Conservation (phyloP, 495 filamentous ascomycete genomes). For the Talaromyces adpressus region DNA sequence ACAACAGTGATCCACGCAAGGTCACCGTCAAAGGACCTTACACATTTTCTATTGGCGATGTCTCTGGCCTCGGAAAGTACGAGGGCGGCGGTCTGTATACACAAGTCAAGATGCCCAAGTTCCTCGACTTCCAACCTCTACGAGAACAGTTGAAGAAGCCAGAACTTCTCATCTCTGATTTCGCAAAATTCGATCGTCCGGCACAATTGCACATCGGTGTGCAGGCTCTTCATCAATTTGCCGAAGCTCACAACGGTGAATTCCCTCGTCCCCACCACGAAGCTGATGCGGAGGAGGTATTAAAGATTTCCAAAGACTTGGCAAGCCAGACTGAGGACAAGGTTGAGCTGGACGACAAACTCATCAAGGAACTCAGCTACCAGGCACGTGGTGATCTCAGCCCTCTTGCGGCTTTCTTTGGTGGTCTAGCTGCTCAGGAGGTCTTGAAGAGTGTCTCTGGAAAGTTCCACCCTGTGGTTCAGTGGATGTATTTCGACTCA, state of each 20-base stretch:
- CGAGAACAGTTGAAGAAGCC: conserved; percentile 72
- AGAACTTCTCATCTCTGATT: conserved; percentile 87
- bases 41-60: conserved; percentile 94
- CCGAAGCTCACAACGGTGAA: conserved; percentile 56
- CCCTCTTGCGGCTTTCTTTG: conserved; percentile 92
- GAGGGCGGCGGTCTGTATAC: conserved; percentile 79
- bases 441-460: conserved; percentile 95
- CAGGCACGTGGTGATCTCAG: conserved; percentile 91
- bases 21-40: conserved; percentile 92
- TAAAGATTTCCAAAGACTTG: conserved; percentile 64
- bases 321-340: conserved; percentile 59
- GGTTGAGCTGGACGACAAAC: conserved; percentile 82
- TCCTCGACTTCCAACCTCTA: conserved; percentile 80
- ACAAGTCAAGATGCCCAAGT: conserved; percentile 97
- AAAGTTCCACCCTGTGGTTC: conserved; percentile 89
- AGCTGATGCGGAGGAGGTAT: conserved; percentile 70
- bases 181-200: conserved; percentile 93
- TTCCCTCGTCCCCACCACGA: conserved; percentile 78
- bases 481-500: conserved; percentile 96
- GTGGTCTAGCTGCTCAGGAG: conserved; percentile 91
- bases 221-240: conserved; percentile 85
- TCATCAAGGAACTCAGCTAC: conserved; percentile 88
- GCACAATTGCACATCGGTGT: conserved; percentile 87
- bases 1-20: conserved; percentile 74
- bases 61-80: conserved; percentile 79